These are phyloP conservation scores for Vitis hybrid DNA, from an alignment of 177 flowering plant species.

Conservation along the genomic window DNA sequence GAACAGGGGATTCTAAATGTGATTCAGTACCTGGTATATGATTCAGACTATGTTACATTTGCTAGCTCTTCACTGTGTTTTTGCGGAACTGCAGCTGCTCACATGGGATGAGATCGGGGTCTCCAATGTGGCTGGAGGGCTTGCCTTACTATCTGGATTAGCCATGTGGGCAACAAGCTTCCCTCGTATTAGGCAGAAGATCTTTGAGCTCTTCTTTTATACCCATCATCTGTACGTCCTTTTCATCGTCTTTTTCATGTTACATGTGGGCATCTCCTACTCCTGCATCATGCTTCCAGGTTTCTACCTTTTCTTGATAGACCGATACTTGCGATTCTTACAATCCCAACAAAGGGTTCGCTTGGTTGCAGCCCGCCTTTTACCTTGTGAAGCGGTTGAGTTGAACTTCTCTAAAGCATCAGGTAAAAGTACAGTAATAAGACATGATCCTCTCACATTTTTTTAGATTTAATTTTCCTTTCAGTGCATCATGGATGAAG, in stretches of 20 bases:
- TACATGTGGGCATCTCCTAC: slow-evolving; percentile 14
- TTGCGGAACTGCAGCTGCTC: background rate
- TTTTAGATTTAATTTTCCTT: background rate
- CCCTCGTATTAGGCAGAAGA: slow-evolving; percentile 5
- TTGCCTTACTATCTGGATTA: background rate
- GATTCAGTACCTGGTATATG: too few relatives aligned
- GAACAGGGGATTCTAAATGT: too few relatives aligned
- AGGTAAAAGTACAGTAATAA: background rate
- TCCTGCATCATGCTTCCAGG: slow-evolving; percentile 16
- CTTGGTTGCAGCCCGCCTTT: slow-evolving; percentile 5
- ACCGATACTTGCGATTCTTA: slow-evolving; percentile 9
- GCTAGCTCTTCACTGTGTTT: background rate
- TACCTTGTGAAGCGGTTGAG: slow-evolving; percentile 11
- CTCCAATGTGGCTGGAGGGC: slow-evolving; percentile 11
- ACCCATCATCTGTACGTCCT: slow-evolving; percentile 7
- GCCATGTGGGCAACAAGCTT: slow-evolving; percentile 11
- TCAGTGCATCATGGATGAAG: too few relatives aligned
- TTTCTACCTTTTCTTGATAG: slow-evolving; percentile 14
- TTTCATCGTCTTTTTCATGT: slow-evolving; percentile 10
- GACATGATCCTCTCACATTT: background rate
- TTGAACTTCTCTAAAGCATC: slow-evolving; percentile 14
- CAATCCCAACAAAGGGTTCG: slow-evolving; percentile 2
- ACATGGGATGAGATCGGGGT: slow-evolving; percentile 6
- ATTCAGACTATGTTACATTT: too few relatives aligned
- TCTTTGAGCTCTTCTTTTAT: slow-evolving; percentile 18